phyloP scores from a whole-genome alignment of 805 yeast species.

The Wickerhamomyces ciferrii region DNA sequence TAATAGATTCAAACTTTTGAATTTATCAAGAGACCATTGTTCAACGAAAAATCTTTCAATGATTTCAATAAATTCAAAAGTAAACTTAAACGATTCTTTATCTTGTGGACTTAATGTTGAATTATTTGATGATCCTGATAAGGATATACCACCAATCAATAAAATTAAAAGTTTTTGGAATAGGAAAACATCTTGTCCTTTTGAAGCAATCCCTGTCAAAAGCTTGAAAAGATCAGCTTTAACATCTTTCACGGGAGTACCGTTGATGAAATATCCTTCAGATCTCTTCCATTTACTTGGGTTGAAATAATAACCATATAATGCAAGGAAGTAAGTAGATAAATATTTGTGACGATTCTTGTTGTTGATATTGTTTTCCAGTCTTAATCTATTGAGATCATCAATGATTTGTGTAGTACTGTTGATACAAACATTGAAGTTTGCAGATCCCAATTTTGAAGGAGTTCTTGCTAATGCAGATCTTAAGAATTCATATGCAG shows the following conservation, averaged over 20 bases:
- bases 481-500: constrained; percentile 39
- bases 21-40: constrained; percentile 21
- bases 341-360: constrained; percentile 13
- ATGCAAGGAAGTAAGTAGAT: constrained; percentile 24
- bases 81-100: constrained; percentile 30
- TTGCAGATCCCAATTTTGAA: constrained; percentile 30
- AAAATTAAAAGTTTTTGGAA: constrained; percentile 30
- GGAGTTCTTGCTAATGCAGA: constrained; percentile 38
- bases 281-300: constrained; percentile 34
- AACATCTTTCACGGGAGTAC: constrained; percentile 22
- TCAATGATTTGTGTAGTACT: constrained; percentile 25
- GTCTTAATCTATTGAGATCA: constrained; percentile 19
- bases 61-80: constrained; percentile 33
- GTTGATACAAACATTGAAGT: constrained; percentile 28
- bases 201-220: constrained; percentile 12
- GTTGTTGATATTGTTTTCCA: constrained; percentile 5
- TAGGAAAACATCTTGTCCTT: constrained; percentile 8
- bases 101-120: constrained; percentile 3
- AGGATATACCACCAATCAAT: constrained; percentile 32
- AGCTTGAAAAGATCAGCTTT: constrained; percentile 27
- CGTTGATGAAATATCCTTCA: constrained; percentile 21
- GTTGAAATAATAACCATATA: constrained; percentile 36
- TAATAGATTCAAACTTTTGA: constrained; percentile 17
- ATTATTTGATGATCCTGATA: constrained; percentile 6
- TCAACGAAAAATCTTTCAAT: constrained; percentile 27